Evolutionary conservation across 2,329 filamentous ascomycete species (phyloP), one percentile per base, ranked within the genome.

Genomic region (Neofusicoccum laricinum): DNA sequence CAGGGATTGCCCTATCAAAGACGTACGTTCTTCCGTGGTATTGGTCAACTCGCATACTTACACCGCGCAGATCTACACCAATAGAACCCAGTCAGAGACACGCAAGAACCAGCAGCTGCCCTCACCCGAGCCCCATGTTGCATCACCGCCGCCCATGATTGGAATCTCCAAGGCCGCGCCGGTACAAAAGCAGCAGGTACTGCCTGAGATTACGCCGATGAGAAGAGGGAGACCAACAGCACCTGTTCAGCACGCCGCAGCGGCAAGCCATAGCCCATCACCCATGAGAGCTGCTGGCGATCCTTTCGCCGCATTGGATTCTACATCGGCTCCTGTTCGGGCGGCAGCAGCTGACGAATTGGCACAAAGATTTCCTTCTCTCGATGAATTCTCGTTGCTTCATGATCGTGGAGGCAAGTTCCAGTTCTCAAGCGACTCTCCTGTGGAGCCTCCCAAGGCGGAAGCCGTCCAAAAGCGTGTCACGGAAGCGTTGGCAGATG

Each of bases 121-220:
- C 14, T 74, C 84, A 14, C 76, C 84, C 19, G 83, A 87, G 7
- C 78, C 82, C 6, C 82, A 84, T 64, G 73, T 82, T 48, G 76
- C 81, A 53, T 78, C 86, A 17, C 80, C 46, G 34, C 41, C 86
- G 34, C 86, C 89, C 4, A 82, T 87, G 36, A 87, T 96, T 36
- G 93, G 94, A 8, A 89, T 94, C 11, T 88, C 93, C 15, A 94
- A 94, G 71, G 87, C 92, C 5, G 88, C 90, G n/a, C 88, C 90
- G 2, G 80, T 87, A 30, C 86, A 90, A 64, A 85, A 90, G 69
- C 86, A 90, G 62, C 86, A 90, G 69, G 81, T 84, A 8, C 88
- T 98, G 63, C 95, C 95, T 8, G 92, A 97, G 25, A 92, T 99
- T 67, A 88, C 91, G 41, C 95, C 94, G 0, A 98, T 98, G 95